Evolutionary conservation across 164 flowering plant species (phyloP), one percentile per base, ranked within the genome.

Genomic region (Piper longum): DNA sequence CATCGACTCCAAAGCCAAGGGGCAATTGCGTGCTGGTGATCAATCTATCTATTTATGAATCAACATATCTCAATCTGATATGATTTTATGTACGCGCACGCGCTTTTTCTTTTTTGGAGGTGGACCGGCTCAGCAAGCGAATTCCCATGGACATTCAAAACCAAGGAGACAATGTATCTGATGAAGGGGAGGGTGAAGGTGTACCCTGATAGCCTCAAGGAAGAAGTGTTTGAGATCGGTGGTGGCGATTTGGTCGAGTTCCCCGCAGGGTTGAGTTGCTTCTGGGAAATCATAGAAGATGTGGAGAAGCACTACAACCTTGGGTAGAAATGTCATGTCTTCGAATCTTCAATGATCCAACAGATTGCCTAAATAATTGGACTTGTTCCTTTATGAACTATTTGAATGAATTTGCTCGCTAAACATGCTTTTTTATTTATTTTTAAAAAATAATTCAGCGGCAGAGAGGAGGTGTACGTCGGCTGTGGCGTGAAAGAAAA

Each of bases 81-180:
- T 54, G 17, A 26, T 41, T 18, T 18, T 26, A 26, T 26, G 36
- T 26, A 26, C 36, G 11, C 2, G 52, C 8, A 26, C 36, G 11
- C 2, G 52, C 8, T 48, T 48, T 8, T 18, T 14, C n/a, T 14
- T 42, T 3, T 59, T 41, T 12, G 17, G 36, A 89, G 96, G 80
- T 90, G 97, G 97, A 88, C 89, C 43, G 82, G 97, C 60, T 80
- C 82, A 71, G 89, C 92, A 59, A 88, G 95, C 80, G 86, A 87
- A 72, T 90, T 90, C 57, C 97, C 92, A 61, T 90, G 97, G 97
- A 90, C 92, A 12, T 90, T 81, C 63, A 19, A 66, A 57, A 62
- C 81, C 3, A 87, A 79, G 65, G 97, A 90, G 73, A 90, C 89
- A 7, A 84, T 90, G 68, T 88, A 72, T 66, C 75, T 90, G 52